phyloP scores from a whole-genome alignment of 176 grass and related monocot species.

The Triticum dicoccoides region DNA sequence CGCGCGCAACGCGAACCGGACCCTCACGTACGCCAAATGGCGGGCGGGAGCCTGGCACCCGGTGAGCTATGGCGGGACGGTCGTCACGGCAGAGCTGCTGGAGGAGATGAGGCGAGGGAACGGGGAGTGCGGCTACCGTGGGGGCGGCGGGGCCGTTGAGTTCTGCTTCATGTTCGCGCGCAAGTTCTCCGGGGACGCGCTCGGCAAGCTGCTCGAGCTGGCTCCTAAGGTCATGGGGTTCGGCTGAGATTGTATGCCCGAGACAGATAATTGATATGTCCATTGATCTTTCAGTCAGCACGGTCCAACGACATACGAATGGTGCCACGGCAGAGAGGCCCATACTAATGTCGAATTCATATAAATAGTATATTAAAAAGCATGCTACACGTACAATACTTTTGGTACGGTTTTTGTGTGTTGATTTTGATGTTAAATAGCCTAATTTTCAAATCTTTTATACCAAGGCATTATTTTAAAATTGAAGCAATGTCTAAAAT shows the following conservation, averaged over 20 bases:
- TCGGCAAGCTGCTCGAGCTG: conserved; percentile 40
- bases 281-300: too few relatives aligned
- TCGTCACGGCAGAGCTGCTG: conserved; percentile 36
- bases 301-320: too few relatives aligned
- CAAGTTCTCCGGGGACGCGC: conserved; percentile 59
- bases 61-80: not conserved
- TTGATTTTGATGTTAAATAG: too few relatives aligned
- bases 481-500: too few relatives aligned
- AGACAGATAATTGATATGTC: too few relatives aligned
- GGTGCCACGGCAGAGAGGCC: too few relatives aligned
- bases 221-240: conserved; percentile 56
- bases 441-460: too few relatives aligned
- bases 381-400: too few relatives aligned
- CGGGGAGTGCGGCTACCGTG: conserved; percentile 46
- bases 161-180: conserved; percentile 63
- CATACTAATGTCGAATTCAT: too few relatives aligned
- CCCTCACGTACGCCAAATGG: conserved; percentile 63
- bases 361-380: too few relatives aligned
- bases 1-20: conserved; percentile 43
- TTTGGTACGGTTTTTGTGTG: too few relatives aligned
- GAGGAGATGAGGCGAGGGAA: conserved; percentile 35
- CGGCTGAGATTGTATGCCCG: not conserved
- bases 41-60: conserved; percentile 23
- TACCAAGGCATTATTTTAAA: too few relatives aligned
- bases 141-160: not conserved